phyloP scores from a whole-genome alignment of 192 early-diverging fungal genomes.

The Funneliformis mosseae region DNA sequence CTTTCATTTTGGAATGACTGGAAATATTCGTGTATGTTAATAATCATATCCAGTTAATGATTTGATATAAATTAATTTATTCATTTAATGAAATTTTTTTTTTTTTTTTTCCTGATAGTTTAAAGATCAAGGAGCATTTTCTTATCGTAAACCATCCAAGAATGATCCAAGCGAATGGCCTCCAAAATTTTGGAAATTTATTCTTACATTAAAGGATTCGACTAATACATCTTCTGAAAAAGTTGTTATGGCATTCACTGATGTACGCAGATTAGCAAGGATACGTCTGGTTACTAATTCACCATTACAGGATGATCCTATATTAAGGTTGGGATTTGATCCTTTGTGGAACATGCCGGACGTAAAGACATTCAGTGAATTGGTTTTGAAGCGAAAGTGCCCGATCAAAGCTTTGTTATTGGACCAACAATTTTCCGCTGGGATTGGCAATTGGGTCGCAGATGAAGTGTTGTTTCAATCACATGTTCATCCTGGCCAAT shows the following conservation, averaged over 20 bases:
- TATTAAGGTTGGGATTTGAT: constrained; percentile 79
- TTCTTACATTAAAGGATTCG: constrained; percentile 46
- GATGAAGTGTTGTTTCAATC: constrained; percentile 82
- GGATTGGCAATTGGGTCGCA: constrained; percentile 87
- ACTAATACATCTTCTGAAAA: not conserved
- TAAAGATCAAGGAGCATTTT: constrained; percentile 34
- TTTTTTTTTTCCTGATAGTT: constrained; percentile 28
- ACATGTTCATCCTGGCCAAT: constrained; percentile 67
- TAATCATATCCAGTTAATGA: constrained; percentile 10
- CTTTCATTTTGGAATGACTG: constrained; percentile 79
- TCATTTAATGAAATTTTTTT: constrained; percentile 33
- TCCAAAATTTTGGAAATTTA: constrained; percentile 70
- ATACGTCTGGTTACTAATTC: constrained; percentile 61
- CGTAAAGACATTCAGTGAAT: constrained; percentile 47
- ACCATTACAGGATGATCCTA: constrained; percentile 48
- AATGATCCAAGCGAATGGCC: constrained; percentile 57
- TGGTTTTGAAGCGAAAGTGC: constrained; percentile 43
- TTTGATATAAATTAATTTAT: constrained; percentile 12
- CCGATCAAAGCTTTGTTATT: constrained; percentile 78
- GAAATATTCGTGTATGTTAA: constrained; percentile 46
- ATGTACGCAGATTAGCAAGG: constrained; percentile 69
- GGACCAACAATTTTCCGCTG: constrained; percentile 75
- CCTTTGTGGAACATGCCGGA: constrained; percentile 61
- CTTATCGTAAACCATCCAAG: constrained; percentile 31
- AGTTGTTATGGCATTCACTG: constrained; percentile 55